Percentiles rank a stretch among this genome's conserved stretches.
Conservation (phyloP, 2,329 filamentous ascomycete genomes). For the Fusarium napiforme region DNA sequence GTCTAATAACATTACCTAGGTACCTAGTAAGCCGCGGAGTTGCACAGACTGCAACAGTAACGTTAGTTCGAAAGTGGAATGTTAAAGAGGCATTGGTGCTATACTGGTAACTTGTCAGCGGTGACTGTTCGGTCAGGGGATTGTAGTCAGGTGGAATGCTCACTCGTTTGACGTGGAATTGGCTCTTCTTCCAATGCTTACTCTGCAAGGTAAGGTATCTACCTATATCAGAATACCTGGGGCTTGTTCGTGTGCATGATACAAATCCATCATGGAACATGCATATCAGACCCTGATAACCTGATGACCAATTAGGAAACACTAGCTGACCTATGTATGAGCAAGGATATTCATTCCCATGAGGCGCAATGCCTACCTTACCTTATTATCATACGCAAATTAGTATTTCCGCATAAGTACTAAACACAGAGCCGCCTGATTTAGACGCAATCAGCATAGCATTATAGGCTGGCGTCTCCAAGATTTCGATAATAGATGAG, state of each 20-base stretch:
- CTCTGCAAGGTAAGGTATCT: background rate
- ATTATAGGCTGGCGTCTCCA: background rate
- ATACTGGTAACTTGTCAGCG: background rate
- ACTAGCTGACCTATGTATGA: background rate
- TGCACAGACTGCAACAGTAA: conserved; percentile 5
- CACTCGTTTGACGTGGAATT: background rate
- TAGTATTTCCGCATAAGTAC: background rate
- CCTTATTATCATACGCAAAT: background rate
- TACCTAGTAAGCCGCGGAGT: conserved; percentile 21
- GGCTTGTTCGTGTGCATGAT: background rate
- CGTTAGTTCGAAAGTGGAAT: conserved; percentile 11
- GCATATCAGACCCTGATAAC: background rate
- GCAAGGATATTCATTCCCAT: background rate
- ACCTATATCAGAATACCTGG: background rate
- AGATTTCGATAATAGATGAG: background rate
- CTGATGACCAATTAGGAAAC: background rate
- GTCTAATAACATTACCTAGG: background rate
- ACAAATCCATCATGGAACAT: background rate
- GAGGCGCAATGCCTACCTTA: background rate
- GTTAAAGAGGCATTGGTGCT: background rate
- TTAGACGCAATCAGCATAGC: background rate
- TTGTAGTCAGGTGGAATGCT: background rate
- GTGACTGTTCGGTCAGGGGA: background rate
- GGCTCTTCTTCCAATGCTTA: background rate
- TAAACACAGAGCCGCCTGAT: background rate